Base-by-base conservation (phyloP, 2,329 filamentous ascomycete genomes). In the Aureobasidium namibiae region DNA sequence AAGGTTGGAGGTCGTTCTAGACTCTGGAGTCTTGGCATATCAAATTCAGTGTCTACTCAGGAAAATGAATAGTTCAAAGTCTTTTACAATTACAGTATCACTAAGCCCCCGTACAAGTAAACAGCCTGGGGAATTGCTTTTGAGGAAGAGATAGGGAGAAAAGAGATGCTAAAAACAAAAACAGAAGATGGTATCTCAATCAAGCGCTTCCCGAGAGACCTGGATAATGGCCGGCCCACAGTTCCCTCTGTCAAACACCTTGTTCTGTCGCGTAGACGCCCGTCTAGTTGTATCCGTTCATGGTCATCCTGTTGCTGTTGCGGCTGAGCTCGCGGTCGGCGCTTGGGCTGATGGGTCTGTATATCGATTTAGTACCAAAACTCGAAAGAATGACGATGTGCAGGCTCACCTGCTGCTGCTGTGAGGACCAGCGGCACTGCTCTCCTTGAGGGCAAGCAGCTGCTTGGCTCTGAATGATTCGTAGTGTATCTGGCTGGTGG, bases 401-500 rank as follows among this genome's bases (percentile, higher is more conserved):
- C 1, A 41, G 18, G 10, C 49, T 59, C 63, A 67, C 74, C 92
- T 84, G 80, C 90, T 94, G 65, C 87, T 84, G 67, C 85, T 75
- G 79, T 85, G 81, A n/a, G 26, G 23, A 65, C 86, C 88, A 65
- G 90, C 89, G 67, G 90, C 90, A 72, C 90, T 95, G 82, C 89
- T 96, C 82, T 99, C 94, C 85, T 97, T 99, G 74, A 99, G 83
- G 61, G 94, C 94, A 72, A 99, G 80, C 70, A 99, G 82, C 78
- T 99, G 94, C 86, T 99, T 99, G 70, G 94, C 92, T 77, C 94
- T 92, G 92, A 99, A 99, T 61, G 91, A 95, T 82, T 99, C 94
- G 82, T 99, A 99, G 83, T 99, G 94, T 77, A 96, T 99, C 81
- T 99, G 94, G 67, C 92, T 96, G 49, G 94, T 99, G 33, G 94